Evolutionary conservation across 139 green algal species (phyloP).

Genomic region (Edaphochlamys debaryana): DNA sequence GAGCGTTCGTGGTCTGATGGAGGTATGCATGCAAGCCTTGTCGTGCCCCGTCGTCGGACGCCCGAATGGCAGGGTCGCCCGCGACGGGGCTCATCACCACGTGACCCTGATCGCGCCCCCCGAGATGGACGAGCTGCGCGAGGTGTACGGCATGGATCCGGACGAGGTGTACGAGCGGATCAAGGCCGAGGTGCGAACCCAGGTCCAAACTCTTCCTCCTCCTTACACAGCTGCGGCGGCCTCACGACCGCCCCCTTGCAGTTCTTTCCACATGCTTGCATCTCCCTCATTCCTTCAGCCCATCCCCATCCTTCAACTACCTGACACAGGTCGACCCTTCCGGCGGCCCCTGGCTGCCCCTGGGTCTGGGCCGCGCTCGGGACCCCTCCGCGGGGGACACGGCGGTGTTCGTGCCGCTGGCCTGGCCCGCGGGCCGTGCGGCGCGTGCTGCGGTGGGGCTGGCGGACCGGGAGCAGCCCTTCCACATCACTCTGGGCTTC

Average conservation of each 20-base stretch:
- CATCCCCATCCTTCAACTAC: no score
- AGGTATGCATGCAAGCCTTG: no score
- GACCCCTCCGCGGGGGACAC: not conserved
- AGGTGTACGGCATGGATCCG: not conserved
- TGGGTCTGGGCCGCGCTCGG: conserved; percentile 12
- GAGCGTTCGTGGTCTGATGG: no score
- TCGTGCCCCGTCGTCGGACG: no score
- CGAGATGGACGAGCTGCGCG: conserved; percentile 31
- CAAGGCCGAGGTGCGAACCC: not conserved
- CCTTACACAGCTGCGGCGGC: not conserved
- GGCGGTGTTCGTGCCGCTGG: conserved; percentile 5
- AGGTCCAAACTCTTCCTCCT: no score
- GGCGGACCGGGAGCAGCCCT: conserved; percentile 1
- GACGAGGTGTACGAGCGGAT: conserved; percentile 3
- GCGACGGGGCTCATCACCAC: conserved; percentile 37
- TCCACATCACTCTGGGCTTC: conserved; percentile 55
- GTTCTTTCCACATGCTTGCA: not conserved
- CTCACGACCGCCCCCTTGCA: no score
- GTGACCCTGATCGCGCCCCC: conserved; percentile 41
- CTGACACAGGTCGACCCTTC: no score
- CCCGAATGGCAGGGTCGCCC: conserved; percentile 19
- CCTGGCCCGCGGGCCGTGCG: conserved; percentile 22
- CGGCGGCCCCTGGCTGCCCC: conserved; percentile 14
- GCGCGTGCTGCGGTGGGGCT: conserved; percentile 15
- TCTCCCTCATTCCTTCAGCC: no score